A percentile compares a stretch with the other conserved stretches of the same genome.
Evolutionary conservation across 2,329 filamentous ascomycete genomes (phyloP).

Genomic region (Exophiala oligosperma): DNA sequence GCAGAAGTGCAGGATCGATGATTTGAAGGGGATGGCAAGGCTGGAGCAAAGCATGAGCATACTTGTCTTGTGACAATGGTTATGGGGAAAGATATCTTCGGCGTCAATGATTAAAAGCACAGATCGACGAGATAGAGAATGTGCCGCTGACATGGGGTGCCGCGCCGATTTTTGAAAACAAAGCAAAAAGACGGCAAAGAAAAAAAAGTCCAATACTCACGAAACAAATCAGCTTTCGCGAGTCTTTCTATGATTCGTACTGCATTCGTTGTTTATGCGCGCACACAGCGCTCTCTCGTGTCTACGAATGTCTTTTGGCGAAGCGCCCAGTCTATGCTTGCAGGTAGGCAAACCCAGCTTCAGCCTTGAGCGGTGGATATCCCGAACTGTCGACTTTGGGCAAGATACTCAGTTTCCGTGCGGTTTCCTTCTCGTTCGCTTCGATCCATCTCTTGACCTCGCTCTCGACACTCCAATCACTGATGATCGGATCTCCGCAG

Average conservation of each 20-base stretch:
- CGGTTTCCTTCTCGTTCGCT: conserved; percentile 25
- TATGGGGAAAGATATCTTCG: conserved; percentile 7
- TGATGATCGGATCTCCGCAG: conserved; percentile 16
- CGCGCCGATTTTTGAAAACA: conserved; percentile 10
- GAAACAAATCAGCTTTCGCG: not conserved
- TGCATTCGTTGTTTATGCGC: too few species aligned
- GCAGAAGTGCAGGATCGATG: conserved; percentile 14
- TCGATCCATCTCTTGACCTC: conserved; percentile 27
- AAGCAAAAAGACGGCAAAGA: not conserved
- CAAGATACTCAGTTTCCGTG: conserved; percentile 27
- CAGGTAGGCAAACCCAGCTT: conserved; percentile 25
- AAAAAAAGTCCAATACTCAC: not conserved
- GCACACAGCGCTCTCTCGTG: not conserved
- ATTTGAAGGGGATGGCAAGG: not conserved
- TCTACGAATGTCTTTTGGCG: not conserved
- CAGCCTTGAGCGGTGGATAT: conserved; percentile 29
- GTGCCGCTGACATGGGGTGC: conserved; percentile 11
- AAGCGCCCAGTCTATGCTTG: not conserved
- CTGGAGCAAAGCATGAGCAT: not conserved
- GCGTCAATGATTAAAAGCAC: conserved; percentile 13
- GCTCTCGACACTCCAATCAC: conserved; percentile 28
- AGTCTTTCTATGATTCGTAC: not conserved
- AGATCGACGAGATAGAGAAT: conserved; percentile 19
- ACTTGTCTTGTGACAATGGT: conserved; percentile 4
- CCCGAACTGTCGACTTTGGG: conserved; percentile 38